These are phyloP conservation scores for Lophiotrema nucula DNA, from an alignment of 495 filamentous ascomycete species.

Conservation along the genomic window DNA sequence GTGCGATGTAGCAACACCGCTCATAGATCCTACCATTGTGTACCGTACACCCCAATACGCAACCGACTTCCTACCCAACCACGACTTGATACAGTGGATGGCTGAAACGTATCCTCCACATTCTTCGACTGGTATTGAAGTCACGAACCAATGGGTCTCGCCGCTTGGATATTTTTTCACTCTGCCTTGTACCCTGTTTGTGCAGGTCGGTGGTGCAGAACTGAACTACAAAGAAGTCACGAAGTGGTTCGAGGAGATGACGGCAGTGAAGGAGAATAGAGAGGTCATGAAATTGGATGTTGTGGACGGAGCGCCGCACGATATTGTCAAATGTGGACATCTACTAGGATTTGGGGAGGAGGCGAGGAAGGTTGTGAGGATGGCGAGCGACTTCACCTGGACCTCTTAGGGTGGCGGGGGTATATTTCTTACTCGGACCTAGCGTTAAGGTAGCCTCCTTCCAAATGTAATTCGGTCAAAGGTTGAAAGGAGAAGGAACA, in stretches of 20 bases:
- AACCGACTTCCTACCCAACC: slow-evolving; percentile 42
- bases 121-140: slow-evolving; percentile 16
- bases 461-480: no score
- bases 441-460: no score
- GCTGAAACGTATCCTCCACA: slow-evolving; percentile 31
- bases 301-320: slow-evolving; percentile 41
- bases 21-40: slow-evolving; percentile 14
- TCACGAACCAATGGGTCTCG: slow-evolving; percentile 36
- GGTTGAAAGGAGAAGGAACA: no score
- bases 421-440: no score
- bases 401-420: no score
- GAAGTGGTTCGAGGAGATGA: slow-evolving; percentile 38
- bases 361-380: slow-evolving; percentile 34
- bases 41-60: slow-evolving; percentile 38
- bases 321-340: slow-evolving; percentile 43
- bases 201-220: slow-evolving; percentile 46
- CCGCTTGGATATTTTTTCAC: slow-evolving; percentile 41
- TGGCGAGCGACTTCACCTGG: slow-evolving; percentile 40
- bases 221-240: slow-evolving; percentile 42
- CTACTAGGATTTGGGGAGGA: slow-evolving; percentile 40
- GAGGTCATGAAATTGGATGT: slow-evolving; percentile 40
- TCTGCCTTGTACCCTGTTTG: slow-evolving; percentile 40
- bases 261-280: slow-evolving; percentile 31
- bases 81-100: slow-evolving; percentile 41
- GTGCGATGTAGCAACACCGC: slow-evolving; percentile 33